A percentile compares a stretch with the other conserved stretches of the same genome.
phyloP scores from a whole-genome alignment of 1,139 yeast species.

The Magnusiomyces fungicola region DNA sequence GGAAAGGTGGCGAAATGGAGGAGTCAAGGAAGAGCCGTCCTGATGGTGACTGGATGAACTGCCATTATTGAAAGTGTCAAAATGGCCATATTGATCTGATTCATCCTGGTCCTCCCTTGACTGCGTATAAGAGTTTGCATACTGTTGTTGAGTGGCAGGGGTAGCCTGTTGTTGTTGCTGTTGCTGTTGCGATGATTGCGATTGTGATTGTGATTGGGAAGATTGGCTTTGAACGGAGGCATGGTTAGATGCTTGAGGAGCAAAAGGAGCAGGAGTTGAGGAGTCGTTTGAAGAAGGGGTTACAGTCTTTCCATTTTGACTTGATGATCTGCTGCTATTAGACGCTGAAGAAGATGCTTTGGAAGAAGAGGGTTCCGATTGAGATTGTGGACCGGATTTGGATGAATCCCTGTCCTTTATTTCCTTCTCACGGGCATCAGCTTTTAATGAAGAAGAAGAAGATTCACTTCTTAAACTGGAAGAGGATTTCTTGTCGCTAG shows the following conservation, averaged over 20 bases:
- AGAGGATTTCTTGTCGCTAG: slow-evolving; percentile 10
- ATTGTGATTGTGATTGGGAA: neutral
- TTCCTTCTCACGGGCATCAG: slow-evolving; percentile 13
- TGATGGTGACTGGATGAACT: too few relatives aligned
- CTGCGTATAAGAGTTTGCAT: neutral
- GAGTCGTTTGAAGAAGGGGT: neutral
- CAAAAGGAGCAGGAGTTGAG: too few relatives aligned
- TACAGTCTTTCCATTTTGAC: neutral
- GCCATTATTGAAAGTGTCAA: neutral
- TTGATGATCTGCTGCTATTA: neutral
- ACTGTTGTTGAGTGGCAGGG: neutral
- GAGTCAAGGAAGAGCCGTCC: neutral
- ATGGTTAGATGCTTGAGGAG: neutral
- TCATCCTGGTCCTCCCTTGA: neutral
- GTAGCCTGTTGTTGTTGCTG: slow-evolving; percentile 4
- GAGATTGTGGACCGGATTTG: slow-evolving; percentile 1
- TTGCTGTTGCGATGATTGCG: slow-evolving; percentile 4
- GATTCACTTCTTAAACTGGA: slow-evolving; percentile 11
- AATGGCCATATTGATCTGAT: neutral
- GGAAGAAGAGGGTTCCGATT: neutral
- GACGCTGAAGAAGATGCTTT: neutral
- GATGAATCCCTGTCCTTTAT: slow-evolving; percentile 10
- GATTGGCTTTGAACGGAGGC: neutral
- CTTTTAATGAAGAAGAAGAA: slow-evolving; percentile 14
- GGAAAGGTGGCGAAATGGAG: slow-evolving; percentile 8